Conservation (phyloP, 179 eudicot genomes). For the Carnegiea gigantea region DNA sequence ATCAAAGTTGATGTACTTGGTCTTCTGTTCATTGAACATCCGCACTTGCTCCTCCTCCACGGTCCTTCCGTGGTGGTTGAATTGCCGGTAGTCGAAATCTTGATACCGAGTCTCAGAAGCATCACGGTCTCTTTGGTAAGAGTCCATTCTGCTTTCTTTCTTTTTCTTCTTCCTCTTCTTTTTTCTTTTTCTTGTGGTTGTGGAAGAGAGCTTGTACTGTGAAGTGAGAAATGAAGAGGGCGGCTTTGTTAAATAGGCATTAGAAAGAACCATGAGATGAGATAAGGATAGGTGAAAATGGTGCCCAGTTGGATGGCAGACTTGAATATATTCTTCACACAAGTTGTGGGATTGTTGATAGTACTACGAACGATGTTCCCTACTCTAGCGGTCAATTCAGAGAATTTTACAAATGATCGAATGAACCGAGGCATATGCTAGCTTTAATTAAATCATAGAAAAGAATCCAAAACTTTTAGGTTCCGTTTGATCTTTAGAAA, state of each 20-base stretch:
- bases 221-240: background rate
- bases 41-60: conserved; percentile 1
- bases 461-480: background rate
- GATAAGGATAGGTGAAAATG: background rate
- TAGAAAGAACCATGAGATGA: background rate
- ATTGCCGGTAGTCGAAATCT: background rate
- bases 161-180: background rate
- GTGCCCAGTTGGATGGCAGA: background rate
- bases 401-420: background rate
- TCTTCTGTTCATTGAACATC: conserved; percentile 1
- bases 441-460: background rate
- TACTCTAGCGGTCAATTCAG: background rate
- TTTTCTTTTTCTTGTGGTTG: background rate
- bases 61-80: background rate
- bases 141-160: background rate
- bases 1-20: conserved; percentile 4
- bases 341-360: conserved; percentile 7
- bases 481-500: no score
- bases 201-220: background rate
- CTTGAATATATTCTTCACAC: conserved; percentile 5
- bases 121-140: background rate
- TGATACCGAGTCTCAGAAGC: background rate
- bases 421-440: background rate
- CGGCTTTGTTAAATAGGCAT: background rate
- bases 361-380: background rate